Base-by-base conservation (phyloP, 192 early-diverging fungal species). In the Umbelopsis sp. region DNA sequence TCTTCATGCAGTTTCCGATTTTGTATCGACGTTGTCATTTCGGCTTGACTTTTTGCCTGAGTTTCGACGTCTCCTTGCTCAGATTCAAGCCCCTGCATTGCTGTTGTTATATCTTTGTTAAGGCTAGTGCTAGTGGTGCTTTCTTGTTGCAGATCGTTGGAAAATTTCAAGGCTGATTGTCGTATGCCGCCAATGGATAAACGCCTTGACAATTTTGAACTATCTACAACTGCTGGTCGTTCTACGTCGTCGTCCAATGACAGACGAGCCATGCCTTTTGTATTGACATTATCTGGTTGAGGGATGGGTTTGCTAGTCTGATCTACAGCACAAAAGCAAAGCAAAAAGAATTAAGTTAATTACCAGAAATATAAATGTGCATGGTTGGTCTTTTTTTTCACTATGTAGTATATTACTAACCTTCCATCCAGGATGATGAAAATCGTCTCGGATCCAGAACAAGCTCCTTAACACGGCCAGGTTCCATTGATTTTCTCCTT, bases 401-500 rank as follows among this genome's bases (percentile, higher is more conserved):
- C n/a, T n/a, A n/a, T n/a, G n/a, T n/a, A n/a, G n/a, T n/a, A 4
- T 22, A 16, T 1, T 43, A 32, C 11, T 71, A 16, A 50, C 34
- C 22, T 26, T 32, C 50, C 51, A 65, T 31, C 45, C 32, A 65
- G 5, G 36, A 45, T 26, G 50, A 62, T 4, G 56, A 62, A 32
- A 62, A 62, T 62, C 56, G 29, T 12, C 56, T 44, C 31, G 31
- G 34, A 29, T 73, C 47, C 47, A 72, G 21, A 17, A 72, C 34
- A 20, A 77, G 68, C 11, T 66, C 72, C 32, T 53, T 53, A 10
- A 78, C 69, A 71, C 69, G 53, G n/a, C 77, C 45, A 31, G 77
- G 77, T 38, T 78, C 69, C 77, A 78, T 78, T 29, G 77, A 74
- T 53, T 74, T 78, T 29, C 72, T 59, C 67, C 77, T 49, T 44